Evolutionary conservation across 2,329 filamentous ascomycete species (phyloP), one percentile per base, ranked within the genome.

Genomic region (Cercospora sp.): DNA sequence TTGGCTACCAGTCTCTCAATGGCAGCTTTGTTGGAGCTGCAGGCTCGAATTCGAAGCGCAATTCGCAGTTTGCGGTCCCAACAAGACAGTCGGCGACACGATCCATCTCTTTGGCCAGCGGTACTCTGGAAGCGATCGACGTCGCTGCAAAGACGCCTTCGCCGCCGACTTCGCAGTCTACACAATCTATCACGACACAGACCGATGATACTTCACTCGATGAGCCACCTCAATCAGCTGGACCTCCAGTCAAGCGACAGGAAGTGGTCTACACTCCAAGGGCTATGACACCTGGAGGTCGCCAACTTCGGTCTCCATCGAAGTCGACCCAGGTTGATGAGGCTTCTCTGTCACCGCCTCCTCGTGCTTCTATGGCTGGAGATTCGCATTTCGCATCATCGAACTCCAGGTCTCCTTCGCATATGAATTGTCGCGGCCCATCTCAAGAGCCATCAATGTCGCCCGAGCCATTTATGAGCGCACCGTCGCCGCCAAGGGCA

Each of bases 141-240:
- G 59, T 65, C 36, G 66, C 66, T 58, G 63, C 57, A 18, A 68
- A 68, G 26, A 68, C 66, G n/a, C 66, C 66, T 16, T 68, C 66
- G n/a, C 66, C 63, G 13, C 66, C 66, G 13, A 60, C 48, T n/a
- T 68, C 66, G 26, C 57, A 61, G 16, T 65, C 66, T 8, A 65
- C 66, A 23, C 66, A 68, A 16, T 68, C 66, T 5, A 65, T 68
- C n/a, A 64, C 66, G 8, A 68, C 66, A 1, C 66, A 68, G 36
- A 68, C 66, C 3, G 66, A 68, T 9, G 60, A 58, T 13, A 68
- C 66, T 6, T 65, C 64, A 13, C 20, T 53, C 16, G 66, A 68
- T n/a, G 42, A 62, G 58, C 51, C 63, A 12, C 66, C 62, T 18
- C 18, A 20, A 12, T 64, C 66, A 26, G 48, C 63, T 4, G 60